A percentile compares a stretch with the other conserved stretches of the same genome.
Evolutionary conservation across 495 filamentous ascomycete genomes (phyloP).

Genomic region (Penicillium odoratum): DNA sequence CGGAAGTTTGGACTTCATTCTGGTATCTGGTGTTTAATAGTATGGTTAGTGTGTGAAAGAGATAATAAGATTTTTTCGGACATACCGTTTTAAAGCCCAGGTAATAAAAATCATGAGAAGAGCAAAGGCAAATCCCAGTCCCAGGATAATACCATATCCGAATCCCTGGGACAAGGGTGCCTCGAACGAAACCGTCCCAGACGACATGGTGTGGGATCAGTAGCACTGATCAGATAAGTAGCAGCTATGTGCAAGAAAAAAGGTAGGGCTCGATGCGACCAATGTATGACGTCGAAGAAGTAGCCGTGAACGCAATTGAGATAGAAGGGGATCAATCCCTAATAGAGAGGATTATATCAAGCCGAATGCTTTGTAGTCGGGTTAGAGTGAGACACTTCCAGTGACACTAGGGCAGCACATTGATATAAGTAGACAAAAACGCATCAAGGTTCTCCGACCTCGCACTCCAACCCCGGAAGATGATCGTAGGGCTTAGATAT

Average conservation of each 20-base stretch:
- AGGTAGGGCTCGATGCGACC: constrained; percentile 1
- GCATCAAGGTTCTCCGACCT: constrained; percentile 13
- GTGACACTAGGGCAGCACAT: background rate
- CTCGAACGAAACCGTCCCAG: constrained; percentile 30
- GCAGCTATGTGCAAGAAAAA: background rate
- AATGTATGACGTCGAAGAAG: constrained; percentile 5
- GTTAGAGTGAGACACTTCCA: background rate
- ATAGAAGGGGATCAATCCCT: background rate
- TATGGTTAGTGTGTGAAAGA: background rate
- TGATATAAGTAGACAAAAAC: constrained; percentile 2
- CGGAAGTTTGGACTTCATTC: constrained; percentile 90
- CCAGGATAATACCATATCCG: constrained; percentile 83
- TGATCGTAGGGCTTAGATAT: constrained; percentile 25
- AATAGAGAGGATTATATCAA: background rate
- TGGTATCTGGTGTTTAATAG: constrained; percentile 61
- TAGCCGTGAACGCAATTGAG: constrained; percentile 2
- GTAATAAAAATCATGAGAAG: constrained; percentile 80
- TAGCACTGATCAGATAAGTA: background rate
- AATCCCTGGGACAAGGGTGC: constrained; percentile 67
- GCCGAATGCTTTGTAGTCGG: background rate
- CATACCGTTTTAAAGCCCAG: constrained; percentile 68
- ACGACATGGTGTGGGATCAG: constrained; percentile 4
- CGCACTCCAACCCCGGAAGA: constrained; percentile 13
- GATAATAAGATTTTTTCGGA: background rate
- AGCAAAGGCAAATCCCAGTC: constrained; percentile 74